Conservation (phyloP, 805 yeast species). For the Metschnikowia picachoensis region DNA sequence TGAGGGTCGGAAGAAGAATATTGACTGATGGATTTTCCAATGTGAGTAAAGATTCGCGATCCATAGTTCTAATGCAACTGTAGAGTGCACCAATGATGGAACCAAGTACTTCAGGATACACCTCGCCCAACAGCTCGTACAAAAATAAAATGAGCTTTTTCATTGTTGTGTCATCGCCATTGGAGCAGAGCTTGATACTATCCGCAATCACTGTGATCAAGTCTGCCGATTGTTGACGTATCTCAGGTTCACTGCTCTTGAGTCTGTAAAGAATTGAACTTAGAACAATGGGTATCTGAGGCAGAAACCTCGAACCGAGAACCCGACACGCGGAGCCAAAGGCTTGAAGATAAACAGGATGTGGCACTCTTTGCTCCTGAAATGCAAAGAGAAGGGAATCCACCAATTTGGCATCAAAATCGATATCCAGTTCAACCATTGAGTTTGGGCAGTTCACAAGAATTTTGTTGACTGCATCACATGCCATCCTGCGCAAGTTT, state of each 20-base stretch:
- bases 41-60: slow-evolving; percentile 51
- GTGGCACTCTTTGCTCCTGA: slow-evolving; percentile 69
- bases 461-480: slow-evolving; percentile 62
- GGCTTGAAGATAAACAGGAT: slow-evolving; percentile 52
- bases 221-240: slow-evolving; percentile 83
- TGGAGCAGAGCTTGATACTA: slow-evolving; percentile 57
- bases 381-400: slow-evolving; percentile 80
- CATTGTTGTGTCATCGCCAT: slow-evolving; percentile 53
- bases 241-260: slow-evolving; percentile 64
- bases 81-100: slow-evolving; percentile 72
- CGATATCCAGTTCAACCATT: slow-evolving; percentile 52
- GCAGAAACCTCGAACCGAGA: slow-evolving; percentile 60
- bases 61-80: slow-evolving; percentile 57
- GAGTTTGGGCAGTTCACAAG: slow-evolving; percentile 35
- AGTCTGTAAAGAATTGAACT: slow-evolving; percentile 69
- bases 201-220: slow-evolving; percentile 64
- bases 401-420: slow-evolving; percentile 60
- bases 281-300: slow-evolving; percentile 69
- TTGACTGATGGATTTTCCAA: slow-evolving; percentile 65
- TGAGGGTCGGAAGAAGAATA: slow-evolving; percentile 79
- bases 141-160: slow-evolving; percentile 69
- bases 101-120: slow-evolving; percentile 89
- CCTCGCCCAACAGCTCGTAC: slow-evolving; percentile 91
- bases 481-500: slow-evolving; percentile 71
- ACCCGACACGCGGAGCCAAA: slow-evolving; percentile 62